Conservation (phyloP, 352 stramenopile genomes). For the Globisporangium takayamanum region DNA sequence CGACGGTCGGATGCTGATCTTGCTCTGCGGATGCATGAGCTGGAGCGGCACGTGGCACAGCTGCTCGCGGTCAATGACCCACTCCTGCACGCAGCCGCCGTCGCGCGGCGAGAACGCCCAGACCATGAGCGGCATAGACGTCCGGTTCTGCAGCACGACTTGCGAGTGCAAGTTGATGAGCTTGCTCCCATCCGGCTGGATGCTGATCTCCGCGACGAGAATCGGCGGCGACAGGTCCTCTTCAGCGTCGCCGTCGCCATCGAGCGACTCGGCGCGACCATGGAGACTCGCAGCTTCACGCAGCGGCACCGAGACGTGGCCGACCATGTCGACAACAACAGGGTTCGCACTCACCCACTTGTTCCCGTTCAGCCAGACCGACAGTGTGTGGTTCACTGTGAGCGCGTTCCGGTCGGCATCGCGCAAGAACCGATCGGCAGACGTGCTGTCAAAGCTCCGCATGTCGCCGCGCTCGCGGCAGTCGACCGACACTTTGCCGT, state of each 20-base stretch:
- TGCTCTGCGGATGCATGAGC: constrained; percentile 81
- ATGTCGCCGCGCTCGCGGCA: constrained; percentile 83
- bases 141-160: constrained; percentile 82
- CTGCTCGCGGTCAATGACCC: constrained; percentile 81
- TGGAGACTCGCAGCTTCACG: constrained; percentile 40
- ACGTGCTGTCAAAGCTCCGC: constrained; percentile 82
- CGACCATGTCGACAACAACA: constrained; percentile 84
- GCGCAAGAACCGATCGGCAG: constrained; percentile 67
- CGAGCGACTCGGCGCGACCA: constrained; percentile 9
- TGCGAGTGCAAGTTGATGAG: constrained; percentile 85
- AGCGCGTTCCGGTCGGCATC: constrained; percentile 63
- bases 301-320: constrained; percentile 76
- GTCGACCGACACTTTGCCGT: constrained; percentile 74
- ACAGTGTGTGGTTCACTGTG: constrained; percentile 85
- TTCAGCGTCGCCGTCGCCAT: constrained; percentile 29
- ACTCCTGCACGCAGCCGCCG: constrained; percentile 65
- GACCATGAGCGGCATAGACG: constrained; percentile 80
- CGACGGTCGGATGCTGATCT: constrained; percentile 82
- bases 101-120: constrained; percentile 85
- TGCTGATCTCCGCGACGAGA: constrained; percentile 80
- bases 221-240: constrained; percentile 63
- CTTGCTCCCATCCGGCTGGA: constrained; percentile 85
- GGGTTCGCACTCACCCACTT: constrained; percentile 85
- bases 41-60: constrained; percentile 77
- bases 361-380: constrained; percentile 78